These are phyloP conservation scores for Elsinoe necatrix DNA, from an alignment of 2,329 filamentous ascomycete species.

Conservation along the genomic window DNA sequence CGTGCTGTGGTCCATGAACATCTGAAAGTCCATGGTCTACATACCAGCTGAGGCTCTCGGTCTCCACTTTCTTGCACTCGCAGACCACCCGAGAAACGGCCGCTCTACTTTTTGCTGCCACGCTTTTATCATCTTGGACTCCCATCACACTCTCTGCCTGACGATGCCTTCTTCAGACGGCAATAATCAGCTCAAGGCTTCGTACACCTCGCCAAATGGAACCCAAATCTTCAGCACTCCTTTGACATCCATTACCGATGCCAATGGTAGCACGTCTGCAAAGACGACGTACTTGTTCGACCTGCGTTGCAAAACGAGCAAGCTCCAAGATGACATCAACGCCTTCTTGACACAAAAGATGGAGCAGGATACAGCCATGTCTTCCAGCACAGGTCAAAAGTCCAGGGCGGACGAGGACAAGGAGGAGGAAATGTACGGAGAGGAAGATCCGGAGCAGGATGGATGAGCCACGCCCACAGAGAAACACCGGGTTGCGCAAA, in stretches of 20 bases:
- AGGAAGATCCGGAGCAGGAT: slow-evolving; percentile 61
- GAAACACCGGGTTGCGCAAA: background rate
- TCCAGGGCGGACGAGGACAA: slow-evolving; percentile 29
- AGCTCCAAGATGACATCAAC: slow-evolving; percentile 61
- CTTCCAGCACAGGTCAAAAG: slow-evolving; percentile 26
- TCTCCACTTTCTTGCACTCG: too few relatives aligned
- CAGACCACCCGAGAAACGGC: background rate
- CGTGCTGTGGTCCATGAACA: background rate
- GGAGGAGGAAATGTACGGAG: slow-evolving; percentile 71
- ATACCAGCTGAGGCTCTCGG: background rate
- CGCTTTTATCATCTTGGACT: too few relatives aligned
- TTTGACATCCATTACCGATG: slow-evolving; percentile 20
- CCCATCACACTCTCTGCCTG: background rate
- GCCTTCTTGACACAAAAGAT: slow-evolving; percentile 62
- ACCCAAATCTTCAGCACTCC: slow-evolving; percentile 22
- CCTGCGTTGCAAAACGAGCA: slow-evolving; percentile 49
- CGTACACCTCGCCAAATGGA: slow-evolving; percentile 23
- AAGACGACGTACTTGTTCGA: slow-evolving; percentile 53
- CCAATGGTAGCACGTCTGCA: slow-evolving; percentile 32
- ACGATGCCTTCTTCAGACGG: background rate
- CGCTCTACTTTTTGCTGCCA: background rate
- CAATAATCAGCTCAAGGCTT: slow-evolving; percentile 20
- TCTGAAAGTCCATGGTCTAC: background rate
- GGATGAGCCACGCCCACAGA: slow-evolving; percentile 15
- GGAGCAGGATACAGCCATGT: slow-evolving; percentile 59